Percentiles rank a stretch among this genome's conserved stretches.
phyloP scores from a whole-genome alignment of 176 grass and related monocot genomes.

The Otatea glauca region DNA sequence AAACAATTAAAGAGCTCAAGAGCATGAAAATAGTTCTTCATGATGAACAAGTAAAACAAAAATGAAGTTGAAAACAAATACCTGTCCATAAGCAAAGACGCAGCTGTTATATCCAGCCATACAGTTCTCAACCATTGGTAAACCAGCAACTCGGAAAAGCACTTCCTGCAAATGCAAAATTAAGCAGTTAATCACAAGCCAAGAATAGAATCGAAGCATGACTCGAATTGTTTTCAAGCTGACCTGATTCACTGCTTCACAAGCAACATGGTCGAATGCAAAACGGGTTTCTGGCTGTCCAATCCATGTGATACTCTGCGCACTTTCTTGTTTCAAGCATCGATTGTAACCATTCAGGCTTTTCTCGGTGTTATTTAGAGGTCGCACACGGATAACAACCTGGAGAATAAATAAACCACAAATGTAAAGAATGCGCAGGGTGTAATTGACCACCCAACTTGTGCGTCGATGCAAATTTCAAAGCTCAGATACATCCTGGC shows the following conservation, averaged over 20 bases:
- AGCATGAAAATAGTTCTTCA: constrained; percentile 8
- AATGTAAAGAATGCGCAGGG: constrained; percentile 36
- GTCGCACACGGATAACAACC: constrained; percentile 90
- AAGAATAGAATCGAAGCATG: constrained; percentile 28
- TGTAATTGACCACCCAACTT: constrained; percentile 16
- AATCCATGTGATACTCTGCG: constrained; percentile 87
- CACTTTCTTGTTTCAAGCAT: constrained; percentile 91
- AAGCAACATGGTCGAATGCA: constrained; percentile 92
- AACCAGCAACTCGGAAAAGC: constrained; percentile 91
- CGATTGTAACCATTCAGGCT: constrained; percentile 64
- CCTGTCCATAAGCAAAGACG: constrained; percentile 98
- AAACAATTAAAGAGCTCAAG: constrained; percentile 34
- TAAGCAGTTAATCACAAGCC: constrained; percentile 27
- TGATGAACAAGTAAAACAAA: constrained; percentile 35
- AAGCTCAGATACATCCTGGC: neutral
- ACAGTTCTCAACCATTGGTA: constrained; percentile 99
- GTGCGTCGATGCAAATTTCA: neutral
- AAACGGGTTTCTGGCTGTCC: constrained; percentile 88
- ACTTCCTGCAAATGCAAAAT: constrained; percentile 64
- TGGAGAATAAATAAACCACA: constrained; percentile 46
- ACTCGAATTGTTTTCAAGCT: constrained; percentile 24
- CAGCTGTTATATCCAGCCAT: constrained; percentile 99
- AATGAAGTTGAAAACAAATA: constrained; percentile 42
- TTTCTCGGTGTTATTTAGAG: constrained; percentile 73
- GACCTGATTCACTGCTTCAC: constrained; percentile 95